These are phyloP conservation scores for Achaetomiella virescens DNA, from an alignment of 495 filamentous ascomycete genomes.

Conservation along the genomic window DNA sequence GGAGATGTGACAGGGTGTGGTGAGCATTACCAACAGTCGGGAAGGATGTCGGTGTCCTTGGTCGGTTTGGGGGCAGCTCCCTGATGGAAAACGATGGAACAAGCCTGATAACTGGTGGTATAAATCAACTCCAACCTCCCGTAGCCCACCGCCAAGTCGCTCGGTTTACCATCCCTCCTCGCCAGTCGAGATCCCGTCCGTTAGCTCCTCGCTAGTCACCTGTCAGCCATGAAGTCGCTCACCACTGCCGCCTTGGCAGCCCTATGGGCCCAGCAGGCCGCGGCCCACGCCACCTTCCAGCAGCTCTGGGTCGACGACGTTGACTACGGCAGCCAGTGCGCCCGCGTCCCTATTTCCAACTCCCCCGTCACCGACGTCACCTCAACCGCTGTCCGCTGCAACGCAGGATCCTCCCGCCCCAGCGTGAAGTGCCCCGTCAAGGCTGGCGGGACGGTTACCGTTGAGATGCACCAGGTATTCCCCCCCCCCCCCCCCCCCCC, in stretches of 20 bases:
- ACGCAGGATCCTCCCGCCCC: constrained; percentile 31
- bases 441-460: constrained; percentile 42
- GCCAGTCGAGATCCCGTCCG: background rate
- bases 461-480: constrained; percentile 48
- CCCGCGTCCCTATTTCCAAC: constrained; percentile 39
- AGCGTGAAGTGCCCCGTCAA: constrained; percentile 40
- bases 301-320: constrained; percentile 46
- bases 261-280: constrained; percentile 30
- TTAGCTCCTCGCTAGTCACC: background rate
- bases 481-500: background rate
- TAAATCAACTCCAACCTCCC: background rate
- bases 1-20: background rate
- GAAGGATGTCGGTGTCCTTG: background rate
- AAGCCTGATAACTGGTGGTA: background rate
- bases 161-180: background rate
- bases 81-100: background rate
- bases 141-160: background rate
- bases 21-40: background rate
- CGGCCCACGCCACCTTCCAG: constrained; percentile 48
- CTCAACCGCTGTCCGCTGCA: constrained; percentile 37
- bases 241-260: constrained; percentile 25
- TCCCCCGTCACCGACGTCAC: constrained; percentile 40
- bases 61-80: background rate
- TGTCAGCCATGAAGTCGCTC: constrained; percentile 40
- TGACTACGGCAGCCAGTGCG: constrained; percentile 39